These are phyloP conservation scores for Abrus pulchellus DNA, from an alignment of 306 rosid species.

Conservation along the genomic window DNA sequence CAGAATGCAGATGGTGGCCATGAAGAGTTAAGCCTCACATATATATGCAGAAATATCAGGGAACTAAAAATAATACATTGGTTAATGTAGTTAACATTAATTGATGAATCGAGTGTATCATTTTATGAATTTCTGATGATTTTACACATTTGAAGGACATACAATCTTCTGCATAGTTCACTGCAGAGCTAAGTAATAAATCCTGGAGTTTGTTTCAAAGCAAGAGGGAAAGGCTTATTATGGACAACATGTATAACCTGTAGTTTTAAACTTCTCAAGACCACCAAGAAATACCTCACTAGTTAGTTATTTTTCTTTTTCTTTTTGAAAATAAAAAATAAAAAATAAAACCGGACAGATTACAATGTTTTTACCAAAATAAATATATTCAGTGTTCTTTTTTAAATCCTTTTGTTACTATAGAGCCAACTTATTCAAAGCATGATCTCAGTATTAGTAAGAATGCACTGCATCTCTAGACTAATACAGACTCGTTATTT, in stretches of 20 bases:
- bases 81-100: background rate
- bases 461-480: slow-evolving; percentile 1
- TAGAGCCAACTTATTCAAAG: background rate
- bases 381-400: slow-evolving; percentile 7
- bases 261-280: slow-evolving; percentile 1
- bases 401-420: background rate
- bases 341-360: background rate
- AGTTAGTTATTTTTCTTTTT: background rate
- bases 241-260: background rate
- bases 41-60: slow-evolving; percentile 19
- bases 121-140: background rate
- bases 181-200: background rate
- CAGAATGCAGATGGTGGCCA: slow-evolving; percentile 60
- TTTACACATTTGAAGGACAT: slow-evolving; percentile 2
- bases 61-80: background rate
- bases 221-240: background rate
- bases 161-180: background rate
- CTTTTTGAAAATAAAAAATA: no score
- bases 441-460: background rate
- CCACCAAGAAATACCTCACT: background rate
- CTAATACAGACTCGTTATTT: slow-evolving; percentile 14
- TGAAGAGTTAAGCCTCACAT: slow-evolving; percentile 31
- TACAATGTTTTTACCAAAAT: background rate
- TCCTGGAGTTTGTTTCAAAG: background rate
- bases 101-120: slow-evolving; percentile 26